Base-by-base conservation (phyloP, 495 filamentous ascomycete genomes). In the Amphirosellinia nigrospora region DNA sequence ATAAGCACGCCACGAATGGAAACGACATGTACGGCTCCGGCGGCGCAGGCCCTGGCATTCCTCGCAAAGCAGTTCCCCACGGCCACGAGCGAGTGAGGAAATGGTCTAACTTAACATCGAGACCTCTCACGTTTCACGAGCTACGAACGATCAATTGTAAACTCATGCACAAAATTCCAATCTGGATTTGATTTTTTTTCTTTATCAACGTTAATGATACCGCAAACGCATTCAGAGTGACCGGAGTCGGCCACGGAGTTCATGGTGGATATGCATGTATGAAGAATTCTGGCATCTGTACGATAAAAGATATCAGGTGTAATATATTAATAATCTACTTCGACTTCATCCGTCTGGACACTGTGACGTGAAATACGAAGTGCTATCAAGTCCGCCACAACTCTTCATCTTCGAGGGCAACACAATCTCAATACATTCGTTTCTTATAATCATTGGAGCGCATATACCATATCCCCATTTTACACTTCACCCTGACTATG, bases 61-160 rank as follows among this genome's bases (percentile, higher is more conserved):
- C 66, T 34, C 64, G 71, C n/a, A 77, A 76, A 48, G 71, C 72
- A 5, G 76, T 78, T 28, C 71, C 71, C 10, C 45, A 60, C 26
- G 64, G 69, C n/a, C 15, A 58, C 6, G 61, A 45, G 26, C 70
- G 71, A 21, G 59, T 9, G 76, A 78, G 23, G 76, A 77, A 16
- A 78, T 78, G 64, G 76, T 78, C 28, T 78, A 50, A 70, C 2
- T 10, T 21, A 13, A 13, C 8, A 1, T 66, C 7, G 64, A 32
- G 15, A 19, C 28, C 32, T 52, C 9, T 34, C 16, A 28, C 36
- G 10, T 61, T 41, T 61, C 8, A 61, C 6, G 61, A 64, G 61
- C 23, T 16, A 64, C 4, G 61, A 64, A n/a, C 16, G 19, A 34
- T 28, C 15, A 2, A 50, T 3, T 32, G 19, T 64, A 21, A 50